Evolutionary conservation across 257 asterid genomes (phyloP).

Genomic region (Nicotiana obtusifolia): DNA sequence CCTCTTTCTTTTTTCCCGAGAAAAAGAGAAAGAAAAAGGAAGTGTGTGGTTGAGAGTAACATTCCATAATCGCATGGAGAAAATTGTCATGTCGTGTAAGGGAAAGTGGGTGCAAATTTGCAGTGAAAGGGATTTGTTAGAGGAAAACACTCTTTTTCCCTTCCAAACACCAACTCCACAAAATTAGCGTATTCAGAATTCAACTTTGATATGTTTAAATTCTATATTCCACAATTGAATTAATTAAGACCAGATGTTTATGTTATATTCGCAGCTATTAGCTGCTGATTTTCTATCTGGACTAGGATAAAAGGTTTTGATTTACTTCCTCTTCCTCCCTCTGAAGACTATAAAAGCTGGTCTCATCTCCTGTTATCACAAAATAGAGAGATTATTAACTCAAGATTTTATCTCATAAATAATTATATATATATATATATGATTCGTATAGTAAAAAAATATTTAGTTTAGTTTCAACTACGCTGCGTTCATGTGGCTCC

Average conservation of each 20-base stretch:
- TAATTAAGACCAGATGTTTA: too few relatives aligned
- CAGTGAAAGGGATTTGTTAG: slow-evolving; percentile 18
- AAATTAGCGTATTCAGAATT: neutral
- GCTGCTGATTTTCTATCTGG: too few relatives aligned
- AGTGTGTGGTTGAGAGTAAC: slow-evolving; percentile 17
- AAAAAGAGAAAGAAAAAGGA: slow-evolving; percentile 14
- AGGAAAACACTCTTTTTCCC: neutral
- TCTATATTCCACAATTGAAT: neutral
- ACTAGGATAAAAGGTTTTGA: too few relatives aligned
- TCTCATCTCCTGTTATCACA: too few relatives aligned
- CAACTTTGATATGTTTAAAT: neutral
- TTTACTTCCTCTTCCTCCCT: too few relatives aligned
- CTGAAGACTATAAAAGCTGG: too few relatives aligned
- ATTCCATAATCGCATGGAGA: slow-evolving; percentile 24
- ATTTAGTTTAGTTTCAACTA: neutral
- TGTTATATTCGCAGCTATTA: too few relatives aligned
- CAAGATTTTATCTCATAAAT: too few relatives aligned
- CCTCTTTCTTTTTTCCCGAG: neutral
- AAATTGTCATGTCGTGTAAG: slow-evolving; percentile 42
- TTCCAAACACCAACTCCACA: neutral
- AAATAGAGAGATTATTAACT: too few relatives aligned
- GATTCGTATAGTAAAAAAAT: neutral
- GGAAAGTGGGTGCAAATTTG: slow-evolving; percentile 48
- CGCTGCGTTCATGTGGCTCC: neutral
- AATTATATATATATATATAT: too few relatives aligned